Conservation (phyloP, 2,329 filamentous ascomycete genomes). For the Trichoderma sp. region DNA sequence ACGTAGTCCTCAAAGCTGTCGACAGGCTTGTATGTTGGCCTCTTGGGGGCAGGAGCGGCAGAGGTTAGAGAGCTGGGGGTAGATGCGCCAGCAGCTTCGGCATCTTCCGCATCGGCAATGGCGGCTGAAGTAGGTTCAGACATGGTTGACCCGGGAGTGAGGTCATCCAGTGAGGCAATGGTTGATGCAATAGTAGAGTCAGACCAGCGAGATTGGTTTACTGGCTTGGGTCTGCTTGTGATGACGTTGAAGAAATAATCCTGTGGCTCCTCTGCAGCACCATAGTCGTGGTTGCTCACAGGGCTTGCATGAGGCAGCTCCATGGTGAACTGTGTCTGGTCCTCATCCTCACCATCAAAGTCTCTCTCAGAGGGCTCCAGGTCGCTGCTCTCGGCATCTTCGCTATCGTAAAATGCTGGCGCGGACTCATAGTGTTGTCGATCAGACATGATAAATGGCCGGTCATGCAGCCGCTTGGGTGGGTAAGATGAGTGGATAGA, state of each 20-base stretch:
- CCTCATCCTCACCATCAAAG: slow-evolving; percentile 19
- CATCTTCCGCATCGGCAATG: slow-evolving; percentile 34
- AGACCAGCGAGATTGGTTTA: slow-evolving; percentile 47
- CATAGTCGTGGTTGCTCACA: slow-evolving; percentile 34
- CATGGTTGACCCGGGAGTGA: slow-evolving; percentile 25
- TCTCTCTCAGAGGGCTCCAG: slow-evolving; percentile 35
- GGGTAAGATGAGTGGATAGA: slow-evolving; percentile 42
- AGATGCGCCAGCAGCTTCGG: slow-evolving; percentile 33
- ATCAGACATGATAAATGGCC: slow-evolving; percentile 39
- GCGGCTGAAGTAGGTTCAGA: slow-evolving; percentile 27
- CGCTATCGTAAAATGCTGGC: slow-evolving; percentile 39
- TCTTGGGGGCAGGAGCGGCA: slow-evolving; percentile 37
- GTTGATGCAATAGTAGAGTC: slow-evolving; percentile 49
- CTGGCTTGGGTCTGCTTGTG: slow-evolving; percentile 35
- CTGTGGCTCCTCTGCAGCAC: slow-evolving; percentile 34
- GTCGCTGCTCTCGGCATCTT: slow-evolving; percentile 35
- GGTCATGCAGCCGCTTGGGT: slow-evolving; percentile 45
- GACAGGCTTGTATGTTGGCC: slow-evolving; percentile 46
- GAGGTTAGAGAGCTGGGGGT: slow-evolving; percentile 40
- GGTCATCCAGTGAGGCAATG: slow-evolving; percentile 36
- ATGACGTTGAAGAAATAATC: slow-evolving; percentile 44
- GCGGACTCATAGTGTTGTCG: slow-evolving; percentile 32
- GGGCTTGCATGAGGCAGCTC: slow-evolving; percentile 39
- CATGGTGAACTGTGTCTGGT: slow-evolving; percentile 34
- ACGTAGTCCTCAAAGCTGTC: slow-evolving; percentile 49